Evolutionary conservation across 306 rosid genomes (phyloP).

Genomic region (Cicer arietinum): DNA sequence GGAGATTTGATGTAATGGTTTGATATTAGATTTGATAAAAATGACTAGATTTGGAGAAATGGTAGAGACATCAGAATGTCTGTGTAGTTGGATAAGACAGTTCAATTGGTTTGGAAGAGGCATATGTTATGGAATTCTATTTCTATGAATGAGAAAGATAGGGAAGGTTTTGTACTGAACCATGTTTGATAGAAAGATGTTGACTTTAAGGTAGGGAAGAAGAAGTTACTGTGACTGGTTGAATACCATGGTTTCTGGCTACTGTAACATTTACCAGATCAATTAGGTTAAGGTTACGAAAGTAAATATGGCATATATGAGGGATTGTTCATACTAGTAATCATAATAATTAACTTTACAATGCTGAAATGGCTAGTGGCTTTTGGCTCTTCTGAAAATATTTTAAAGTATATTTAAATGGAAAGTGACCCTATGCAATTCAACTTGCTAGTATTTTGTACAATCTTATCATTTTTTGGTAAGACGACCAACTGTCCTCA

Average conservation of each 20-base stretch:
- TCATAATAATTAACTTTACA: background rate
- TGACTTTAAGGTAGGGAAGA: background rate
- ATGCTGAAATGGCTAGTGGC: constrained; percentile 3
- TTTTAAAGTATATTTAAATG: background rate
- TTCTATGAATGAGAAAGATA: constrained; percentile 22
- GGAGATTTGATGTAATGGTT: background rate
- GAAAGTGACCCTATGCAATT: constrained; percentile 19
- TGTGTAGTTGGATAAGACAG: constrained; percentile 19
- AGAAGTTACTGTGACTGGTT: constrained; percentile 22
- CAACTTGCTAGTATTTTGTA: background rate
- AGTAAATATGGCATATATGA: background rate
- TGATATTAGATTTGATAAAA: constrained; percentile 21
- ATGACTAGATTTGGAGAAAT: constrained; percentile 4
- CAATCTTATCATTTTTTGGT: too few relatives aligned
- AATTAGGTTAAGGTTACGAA: constrained; percentile 5
- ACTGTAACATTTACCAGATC: background rate
- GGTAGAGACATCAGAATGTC: constrained; percentile 24
- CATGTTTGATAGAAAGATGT: constrained; percentile 28
- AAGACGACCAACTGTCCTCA: background rate
- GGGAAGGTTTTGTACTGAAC: constrained; percentile 2
- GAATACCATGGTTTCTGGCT: background rate
- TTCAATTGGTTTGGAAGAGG: constrained; percentile 20
- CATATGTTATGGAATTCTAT: constrained; percentile 7
- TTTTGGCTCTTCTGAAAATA: constrained; percentile 29
- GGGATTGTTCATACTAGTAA: constrained; percentile 17